A percentile compares a stretch with the other conserved stretches of the same genome.
phyloP scores from a whole-genome alignment of 192 early-diverging fungal genomes.

The Coemansia sp. region DNA sequence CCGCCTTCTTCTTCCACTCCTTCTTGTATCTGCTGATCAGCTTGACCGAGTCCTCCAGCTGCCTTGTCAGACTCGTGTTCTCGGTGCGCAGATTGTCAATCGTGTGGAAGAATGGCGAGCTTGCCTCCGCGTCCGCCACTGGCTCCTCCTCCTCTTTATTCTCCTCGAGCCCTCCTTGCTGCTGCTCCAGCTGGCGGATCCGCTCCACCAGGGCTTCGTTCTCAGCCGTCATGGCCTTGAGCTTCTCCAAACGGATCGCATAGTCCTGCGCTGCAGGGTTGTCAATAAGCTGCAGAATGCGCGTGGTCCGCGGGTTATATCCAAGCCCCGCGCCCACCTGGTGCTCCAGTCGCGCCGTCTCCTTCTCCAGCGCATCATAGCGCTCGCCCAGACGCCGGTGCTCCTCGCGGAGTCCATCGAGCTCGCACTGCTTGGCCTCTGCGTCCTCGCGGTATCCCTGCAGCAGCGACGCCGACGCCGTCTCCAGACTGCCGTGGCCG shows the following conservation, averaged over 20 bases:
- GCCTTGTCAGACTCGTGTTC: constrained; percentile 52
- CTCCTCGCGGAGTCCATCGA: constrained; percentile 12
- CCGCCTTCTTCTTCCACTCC: constrained; percentile 67
- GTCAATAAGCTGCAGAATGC: constrained; percentile 72
- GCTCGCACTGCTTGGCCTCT: constrained; percentile 19
- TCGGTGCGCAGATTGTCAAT: constrained; percentile 61
- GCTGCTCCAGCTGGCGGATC: constrained; percentile 25
- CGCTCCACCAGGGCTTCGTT: constrained; percentile 64
- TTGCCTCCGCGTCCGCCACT: not conserved
- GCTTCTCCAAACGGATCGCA: constrained; percentile 67
- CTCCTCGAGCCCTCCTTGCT: not conserved
- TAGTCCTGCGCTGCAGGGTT: constrained; percentile 71
- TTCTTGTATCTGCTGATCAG: constrained; percentile 68
- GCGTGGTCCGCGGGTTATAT: constrained; percentile 60
- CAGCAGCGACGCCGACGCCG: constrained; percentile 22
- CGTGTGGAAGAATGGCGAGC: constrained; percentile 37
- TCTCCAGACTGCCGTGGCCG: not conserved
- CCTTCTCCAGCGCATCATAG: constrained; percentile 51
- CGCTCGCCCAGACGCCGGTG: constrained; percentile 17
- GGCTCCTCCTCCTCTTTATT: not conserved
- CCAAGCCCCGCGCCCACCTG: constrained; percentile 64
- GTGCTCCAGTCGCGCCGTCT: constrained; percentile 61
- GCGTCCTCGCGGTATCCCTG: constrained; percentile 31
- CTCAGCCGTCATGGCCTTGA: constrained; percentile 68
- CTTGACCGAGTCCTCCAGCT: constrained; percentile 67